Conservation (phyloP, 305 asterid genomes). For the Withania somnifera region DNA sequence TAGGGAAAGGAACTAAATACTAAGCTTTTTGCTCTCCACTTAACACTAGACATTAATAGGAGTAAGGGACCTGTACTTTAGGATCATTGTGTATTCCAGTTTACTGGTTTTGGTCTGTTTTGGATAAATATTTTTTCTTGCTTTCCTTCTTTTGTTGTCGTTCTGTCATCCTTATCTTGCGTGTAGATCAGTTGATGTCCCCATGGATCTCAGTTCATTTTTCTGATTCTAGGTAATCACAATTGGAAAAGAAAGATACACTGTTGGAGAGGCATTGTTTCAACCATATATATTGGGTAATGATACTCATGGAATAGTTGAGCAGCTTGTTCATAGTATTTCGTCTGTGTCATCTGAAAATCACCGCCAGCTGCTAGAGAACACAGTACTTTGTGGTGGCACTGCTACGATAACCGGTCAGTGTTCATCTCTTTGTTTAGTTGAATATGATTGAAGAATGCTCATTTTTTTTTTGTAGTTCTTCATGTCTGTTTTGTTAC, state of each 20-base stretch:
- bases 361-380: conserved; percentile 91
- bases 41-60: background rate
- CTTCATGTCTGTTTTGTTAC: background rate
- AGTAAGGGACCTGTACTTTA: background rate
- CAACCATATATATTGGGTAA: conserved; percentile 73
- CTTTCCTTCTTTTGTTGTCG: background rate
- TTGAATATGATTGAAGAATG: background rate
- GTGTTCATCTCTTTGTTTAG: background rate
- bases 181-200: background rate
- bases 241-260: conserved; percentile 75
- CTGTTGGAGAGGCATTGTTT: conserved; percentile 87
- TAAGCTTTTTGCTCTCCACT: background rate
- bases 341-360: conserved; percentile 88
- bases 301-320: conserved; percentile 86
- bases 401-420: conserved; percentile 77
- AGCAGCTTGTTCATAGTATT: conserved; percentile 89
- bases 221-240: conserved; percentile 53
- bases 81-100: background rate
- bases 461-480: background rate
- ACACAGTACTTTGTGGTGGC: conserved; percentile 96
- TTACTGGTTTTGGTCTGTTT: background rate
- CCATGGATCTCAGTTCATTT: background rate
- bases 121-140: background rate
- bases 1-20: background rate
- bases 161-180: background rate